phyloP scores from a whole-genome alignment of 2,329 filamentous ascomycete genomes.

The Arthrinium puccinioides region DNA sequence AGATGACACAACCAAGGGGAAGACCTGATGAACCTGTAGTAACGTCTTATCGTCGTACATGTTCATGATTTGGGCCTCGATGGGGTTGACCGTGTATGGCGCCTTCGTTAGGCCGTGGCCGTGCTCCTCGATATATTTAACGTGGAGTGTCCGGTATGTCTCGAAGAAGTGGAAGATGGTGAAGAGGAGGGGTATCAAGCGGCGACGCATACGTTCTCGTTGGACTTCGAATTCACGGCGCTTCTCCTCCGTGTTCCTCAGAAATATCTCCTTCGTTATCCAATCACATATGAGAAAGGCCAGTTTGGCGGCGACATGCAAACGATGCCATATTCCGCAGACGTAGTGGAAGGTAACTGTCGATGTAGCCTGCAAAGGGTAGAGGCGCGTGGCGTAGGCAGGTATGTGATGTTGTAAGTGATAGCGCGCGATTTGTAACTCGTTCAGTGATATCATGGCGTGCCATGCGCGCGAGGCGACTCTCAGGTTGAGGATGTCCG shows the following conservation, averaged over 20 bases:
- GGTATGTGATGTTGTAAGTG: conserved; percentile 54
- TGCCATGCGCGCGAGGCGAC: conserved; percentile 53
- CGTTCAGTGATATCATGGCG: conserved; percentile 51
- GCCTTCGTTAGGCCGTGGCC: conserved; percentile 42
- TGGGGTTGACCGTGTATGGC: conserved; percentile 55
- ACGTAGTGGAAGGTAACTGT: conserved; percentile 52
- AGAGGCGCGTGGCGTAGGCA: conserved; percentile 51
- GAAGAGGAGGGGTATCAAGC: conserved; percentile 56
- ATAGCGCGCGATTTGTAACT: conserved; percentile 53
- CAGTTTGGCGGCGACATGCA: conserved; percentile 58
- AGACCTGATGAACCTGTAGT: conserved; percentile 56
- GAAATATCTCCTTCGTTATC: conserved; percentile 59
- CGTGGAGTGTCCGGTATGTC: conserved; percentile 51
- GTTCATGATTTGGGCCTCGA: conserved; percentile 53
- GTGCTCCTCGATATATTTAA: conserved; percentile 47
- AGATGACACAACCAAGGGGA: conserved; percentile 56
- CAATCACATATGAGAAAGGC: conserved; percentile 56
- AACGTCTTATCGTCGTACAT: conserved; percentile 60
- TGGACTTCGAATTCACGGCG: conserved; percentile 52
- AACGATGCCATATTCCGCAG: conserved; percentile 57
- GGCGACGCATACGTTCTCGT: conserved; percentile 55
- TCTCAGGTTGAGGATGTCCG: conserved; percentile 53
- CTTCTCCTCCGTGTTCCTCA: conserved; percentile 48
- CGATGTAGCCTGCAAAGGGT: conserved; percentile 41
- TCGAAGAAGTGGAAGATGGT: conserved; percentile 64